These are phyloP conservation scores for Hymenoscyphus fraxineus DNA, from an alignment of 2,329 filamentous ascomycete genomes.

Conservation along the genomic window DNA sequence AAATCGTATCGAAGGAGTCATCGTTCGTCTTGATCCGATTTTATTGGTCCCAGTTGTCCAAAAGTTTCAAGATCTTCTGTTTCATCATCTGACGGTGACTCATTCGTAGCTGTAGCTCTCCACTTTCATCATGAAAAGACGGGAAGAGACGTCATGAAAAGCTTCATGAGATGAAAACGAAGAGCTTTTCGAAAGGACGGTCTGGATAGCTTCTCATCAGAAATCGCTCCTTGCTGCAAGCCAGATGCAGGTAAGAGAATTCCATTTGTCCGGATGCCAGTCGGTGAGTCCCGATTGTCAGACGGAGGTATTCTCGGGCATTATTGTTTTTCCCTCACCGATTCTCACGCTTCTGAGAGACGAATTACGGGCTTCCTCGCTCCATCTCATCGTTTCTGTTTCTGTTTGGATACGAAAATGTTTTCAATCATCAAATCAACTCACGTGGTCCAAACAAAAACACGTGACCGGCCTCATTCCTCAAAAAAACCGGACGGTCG, in stretches of 20 bases:
- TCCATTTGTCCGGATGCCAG: constrained; percentile 5
- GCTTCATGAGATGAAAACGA: constrained; percentile 13
- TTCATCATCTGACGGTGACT: constrained; percentile 30
- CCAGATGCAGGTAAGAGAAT: constrained; percentile 8
- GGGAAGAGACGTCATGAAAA: constrained; percentile 23
- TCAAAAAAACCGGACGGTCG: neutral
- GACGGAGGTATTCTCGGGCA: constrained; percentile 6
- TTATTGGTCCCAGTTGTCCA: constrained; percentile 1
- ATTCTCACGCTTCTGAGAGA: too few species aligned
- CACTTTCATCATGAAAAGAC: constrained; percentile 17
- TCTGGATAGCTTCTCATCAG: constrained; percentile 2
- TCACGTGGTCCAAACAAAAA: neutral
- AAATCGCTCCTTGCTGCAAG: neutral
- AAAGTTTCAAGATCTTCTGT: constrained; percentile 30
- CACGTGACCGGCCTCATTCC: neutral
- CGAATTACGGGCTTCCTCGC: neutral
- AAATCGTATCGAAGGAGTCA: constrained; percentile 20
- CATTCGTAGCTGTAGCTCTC: constrained; percentile 25
- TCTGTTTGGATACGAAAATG: too few species aligned
- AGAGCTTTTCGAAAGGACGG: constrained; percentile 5
- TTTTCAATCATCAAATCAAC: neutral
- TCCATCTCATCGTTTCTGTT: neutral
- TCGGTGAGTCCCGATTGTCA: neutral
- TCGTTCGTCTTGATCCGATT: constrained; percentile 21
- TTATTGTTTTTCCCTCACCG: neutral